A percentile compares a stretch with the other conserved stretches of the same genome.
These are phyloP conservation scores for Pisolithus microcarpus DNA, from an alignment of 768 basidiomycete species.

Conservation along the genomic window DNA sequence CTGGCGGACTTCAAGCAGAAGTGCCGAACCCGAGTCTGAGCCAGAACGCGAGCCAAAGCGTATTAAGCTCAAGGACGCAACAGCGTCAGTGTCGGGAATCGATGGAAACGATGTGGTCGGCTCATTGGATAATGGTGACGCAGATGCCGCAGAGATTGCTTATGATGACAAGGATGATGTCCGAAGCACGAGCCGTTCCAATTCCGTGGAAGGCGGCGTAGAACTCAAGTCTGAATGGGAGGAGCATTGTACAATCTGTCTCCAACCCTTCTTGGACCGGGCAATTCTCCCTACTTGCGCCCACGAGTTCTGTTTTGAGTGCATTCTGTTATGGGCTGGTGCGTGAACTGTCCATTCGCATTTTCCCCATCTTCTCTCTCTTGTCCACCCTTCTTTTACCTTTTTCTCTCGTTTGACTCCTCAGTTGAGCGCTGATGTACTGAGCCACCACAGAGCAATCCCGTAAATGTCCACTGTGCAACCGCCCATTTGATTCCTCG, in stretches of 20 bases:
- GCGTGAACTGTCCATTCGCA: constrained; percentile 16
- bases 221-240: constrained; percentile 7
- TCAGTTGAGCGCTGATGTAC: neutral
- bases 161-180: neutral
- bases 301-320: constrained; percentile 93
- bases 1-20: neutral
- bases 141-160: neutral
- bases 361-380: neutral
- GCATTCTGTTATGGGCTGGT: constrained; percentile 83
- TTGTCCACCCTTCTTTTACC: neutral
- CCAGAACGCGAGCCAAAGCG: neutral
- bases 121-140: neutral
- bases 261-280: constrained; percentile 69
- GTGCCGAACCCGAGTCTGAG: neutral
- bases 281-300: constrained; percentile 81
- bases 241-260: constrained; percentile 79
- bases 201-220: neutral
- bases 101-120: too few relatives aligned
- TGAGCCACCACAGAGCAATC: constrained; percentile 55
- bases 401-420: neutral
- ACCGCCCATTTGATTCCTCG: constrained; percentile 52
- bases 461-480: constrained; percentile 70
- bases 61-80: neutral
- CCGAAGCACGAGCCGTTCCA: neutral
- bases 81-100: neutral